Evolutionary conservation across 345 rosid genomes (phyloP).

Genomic region (Isatis tinctoria): DNA sequence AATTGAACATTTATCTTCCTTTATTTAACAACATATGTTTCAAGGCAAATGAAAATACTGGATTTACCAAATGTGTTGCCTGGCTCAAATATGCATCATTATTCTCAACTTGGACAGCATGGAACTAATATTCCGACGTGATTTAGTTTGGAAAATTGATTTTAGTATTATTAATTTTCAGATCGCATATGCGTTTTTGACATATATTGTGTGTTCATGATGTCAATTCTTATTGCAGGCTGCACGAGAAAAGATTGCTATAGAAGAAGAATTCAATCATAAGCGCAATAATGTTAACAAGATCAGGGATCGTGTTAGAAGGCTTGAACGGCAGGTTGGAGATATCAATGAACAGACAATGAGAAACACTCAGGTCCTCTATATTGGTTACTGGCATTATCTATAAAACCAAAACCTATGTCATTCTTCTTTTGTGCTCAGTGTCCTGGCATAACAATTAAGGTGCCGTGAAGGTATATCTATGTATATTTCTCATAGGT

Average conservation of each 20-base stretch:
- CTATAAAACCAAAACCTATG: neutral
- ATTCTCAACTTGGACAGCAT: neutral
- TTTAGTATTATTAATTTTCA: neutral
- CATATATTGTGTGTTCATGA: constrained; percentile 7
- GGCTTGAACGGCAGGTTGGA: constrained; percentile 57
- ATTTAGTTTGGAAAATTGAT: neutral
- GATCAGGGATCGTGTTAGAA: constrained; percentile 41
- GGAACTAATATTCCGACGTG: neutral
- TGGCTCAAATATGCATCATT: neutral
- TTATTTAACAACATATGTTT: neutral
- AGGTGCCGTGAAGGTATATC: neutral
- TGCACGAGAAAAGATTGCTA: constrained; percentile 52
- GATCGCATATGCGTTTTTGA: neutral
- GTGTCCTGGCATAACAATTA: neutral
- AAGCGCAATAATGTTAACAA: constrained; percentile 36
- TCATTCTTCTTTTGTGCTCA: constrained; percentile 9
- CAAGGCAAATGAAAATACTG: constrained; percentile 5
- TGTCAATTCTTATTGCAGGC: constrained; percentile 50
- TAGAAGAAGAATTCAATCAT: constrained; percentile 49
- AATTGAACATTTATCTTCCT: neutral
- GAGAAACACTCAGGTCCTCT: constrained; percentile 73
- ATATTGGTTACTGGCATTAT: neutral
- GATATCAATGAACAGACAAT: constrained; percentile 71
- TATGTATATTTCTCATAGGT: constrained; percentile 19
- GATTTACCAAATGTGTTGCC: constrained; percentile 1